Evolutionary conservation across 805 yeast species (phyloP).

Genomic region (Schwanniomyces sp.): DNA sequence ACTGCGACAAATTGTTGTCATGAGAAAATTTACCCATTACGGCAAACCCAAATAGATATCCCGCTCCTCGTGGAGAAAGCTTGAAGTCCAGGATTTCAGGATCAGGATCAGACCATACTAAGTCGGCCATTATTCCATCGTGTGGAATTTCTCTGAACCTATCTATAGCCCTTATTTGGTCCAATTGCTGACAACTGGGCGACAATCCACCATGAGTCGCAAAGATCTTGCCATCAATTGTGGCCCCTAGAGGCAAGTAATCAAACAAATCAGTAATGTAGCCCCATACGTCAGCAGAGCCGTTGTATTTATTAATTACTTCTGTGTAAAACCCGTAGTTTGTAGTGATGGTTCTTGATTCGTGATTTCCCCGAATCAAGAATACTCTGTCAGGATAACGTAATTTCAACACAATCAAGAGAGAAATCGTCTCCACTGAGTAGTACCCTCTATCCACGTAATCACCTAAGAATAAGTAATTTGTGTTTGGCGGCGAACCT

Average conservation of each 20-base stretch:
- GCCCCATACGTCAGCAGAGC: constrained; percentile 72
- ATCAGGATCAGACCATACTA: constrained; percentile 99
- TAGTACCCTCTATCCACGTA: constrained; percentile 96
- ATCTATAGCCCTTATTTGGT: constrained; percentile 87
- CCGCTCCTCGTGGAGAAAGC: constrained; percentile 95
- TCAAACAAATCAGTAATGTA: constrained; percentile 92
- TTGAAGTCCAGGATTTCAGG: constrained; percentile 77
- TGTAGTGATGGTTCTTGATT: constrained; percentile 93
- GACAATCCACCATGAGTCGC: constrained; percentile 97
- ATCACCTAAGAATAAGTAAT: constrained; percentile 90
- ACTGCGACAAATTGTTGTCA: constrained; percentile 74
- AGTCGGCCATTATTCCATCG: constrained; percentile 99
- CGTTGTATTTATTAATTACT: constrained; percentile 85
- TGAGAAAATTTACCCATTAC: constrained; percentile 85
- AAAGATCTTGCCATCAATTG: constrained; percentile 84
- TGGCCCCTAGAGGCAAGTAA: constrained; percentile 82
- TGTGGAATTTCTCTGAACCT: constrained; percentile 95
- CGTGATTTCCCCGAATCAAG: constrained; percentile 92
- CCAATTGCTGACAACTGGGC: constrained; percentile 91
- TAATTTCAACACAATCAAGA: constrained; percentile 78
- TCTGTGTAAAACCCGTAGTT: constrained; percentile 97
- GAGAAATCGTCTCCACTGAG: constrained; percentile 86
- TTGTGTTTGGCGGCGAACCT: constrained; percentile 90
- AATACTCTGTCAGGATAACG: constrained; percentile 84
- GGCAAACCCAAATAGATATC: constrained; percentile 90